Conservation (phyloP, 1,284 basidiomycete species). For the Apiotrichum montevideense region DNA sequence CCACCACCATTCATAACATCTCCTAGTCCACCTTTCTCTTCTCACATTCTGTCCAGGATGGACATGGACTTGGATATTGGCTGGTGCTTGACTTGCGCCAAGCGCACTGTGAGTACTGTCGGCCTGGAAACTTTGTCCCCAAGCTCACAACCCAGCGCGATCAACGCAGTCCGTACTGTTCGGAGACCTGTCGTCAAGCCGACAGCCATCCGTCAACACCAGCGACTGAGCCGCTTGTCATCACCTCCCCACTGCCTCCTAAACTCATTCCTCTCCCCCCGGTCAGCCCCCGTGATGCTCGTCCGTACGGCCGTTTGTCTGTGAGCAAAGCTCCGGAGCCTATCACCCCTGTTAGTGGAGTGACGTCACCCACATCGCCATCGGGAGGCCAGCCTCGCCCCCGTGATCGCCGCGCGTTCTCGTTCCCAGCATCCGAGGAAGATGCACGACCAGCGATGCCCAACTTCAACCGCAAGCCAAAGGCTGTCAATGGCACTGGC, state of each 20-base stretch:
- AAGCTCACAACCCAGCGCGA: slow-evolving; percentile 25
- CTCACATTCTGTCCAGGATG: slow-evolving; percentile 1
- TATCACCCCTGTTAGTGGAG: neutral
- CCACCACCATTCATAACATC: neutral
- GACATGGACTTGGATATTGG: slow-evolving; percentile 24
- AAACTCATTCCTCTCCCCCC: neutral
- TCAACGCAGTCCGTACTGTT: slow-evolving; percentile 36
- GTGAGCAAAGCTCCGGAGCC: neutral
- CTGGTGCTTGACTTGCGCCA: slow-evolving; percentile 26
- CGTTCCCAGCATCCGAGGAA: slow-evolving; percentile 32
- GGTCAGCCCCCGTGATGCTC: neutral
- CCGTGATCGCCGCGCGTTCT: slow-evolving; percentile 40
- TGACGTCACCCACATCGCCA: neutral
- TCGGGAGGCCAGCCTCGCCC: neutral
- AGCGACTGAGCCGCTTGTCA: slow-evolving; percentile 5
- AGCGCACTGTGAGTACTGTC: slow-evolving; percentile 30
- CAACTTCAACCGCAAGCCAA: slow-evolving; percentile 30
- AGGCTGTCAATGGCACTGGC: slow-evolving; percentile 12
- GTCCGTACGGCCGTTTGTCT: neutral
- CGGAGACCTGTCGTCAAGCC: slow-evolving; percentile 29
- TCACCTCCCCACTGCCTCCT: slow-evolving; percentile 30
- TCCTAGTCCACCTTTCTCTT: neutral
- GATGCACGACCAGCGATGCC: slow-evolving; percentile 5
- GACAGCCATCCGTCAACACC: slow-evolving; percentile 19
- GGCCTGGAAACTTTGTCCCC: neutral